These are phyloP conservation scores for Populus nigra DNA, from an alignment of 345 rosid species.

Conservation along the genomic window DNA sequence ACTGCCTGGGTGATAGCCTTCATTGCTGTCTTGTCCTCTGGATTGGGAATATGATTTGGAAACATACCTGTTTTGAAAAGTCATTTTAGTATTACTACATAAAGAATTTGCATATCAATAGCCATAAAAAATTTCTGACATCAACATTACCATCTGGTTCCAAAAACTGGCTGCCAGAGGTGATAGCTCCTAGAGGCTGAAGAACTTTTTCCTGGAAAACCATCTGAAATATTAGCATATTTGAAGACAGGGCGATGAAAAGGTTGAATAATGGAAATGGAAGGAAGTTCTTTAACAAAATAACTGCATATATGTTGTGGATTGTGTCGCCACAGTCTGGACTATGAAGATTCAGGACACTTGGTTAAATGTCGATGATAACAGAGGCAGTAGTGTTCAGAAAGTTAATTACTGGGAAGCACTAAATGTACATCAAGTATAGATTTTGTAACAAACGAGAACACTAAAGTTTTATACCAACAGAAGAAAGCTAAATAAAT, in stretches of 20 bases:
- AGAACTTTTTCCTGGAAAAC: constrained; percentile 80
- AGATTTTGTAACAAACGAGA: not conserved
- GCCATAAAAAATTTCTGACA: constrained; percentile 2
- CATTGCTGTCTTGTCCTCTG: constrained; percentile 95
- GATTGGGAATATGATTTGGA: constrained; percentile 98
- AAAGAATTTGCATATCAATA: constrained; percentile 8
- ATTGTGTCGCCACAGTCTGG: not conserved
- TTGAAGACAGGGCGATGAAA: not conserved
- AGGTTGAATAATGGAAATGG: not conserved
- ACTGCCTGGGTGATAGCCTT: constrained; percentile 82
- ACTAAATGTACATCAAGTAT: not conserved
- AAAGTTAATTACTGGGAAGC: not conserved
- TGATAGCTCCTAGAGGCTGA: constrained; percentile 88
- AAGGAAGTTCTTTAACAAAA: not conserved
- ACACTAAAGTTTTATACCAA: not conserved
- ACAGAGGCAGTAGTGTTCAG: not conserved
- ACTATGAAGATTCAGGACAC: not conserved
- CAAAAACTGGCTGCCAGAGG: constrained; percentile 92
- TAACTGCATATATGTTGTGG: not conserved
- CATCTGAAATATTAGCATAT: constrained; percentile 1
- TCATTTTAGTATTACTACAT: not conserved
- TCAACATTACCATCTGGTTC: constrained; percentile 82
- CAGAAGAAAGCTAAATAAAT: not conserved
- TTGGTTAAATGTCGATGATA: not conserved
- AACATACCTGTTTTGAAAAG: constrained; percentile 61